Percentiles rank a stretch among this genome's conserved stretches.
phyloP scores from a whole-genome alignment of 2,329 filamentous ascomycete genomes.

The Sporothrix pallida region DNA sequence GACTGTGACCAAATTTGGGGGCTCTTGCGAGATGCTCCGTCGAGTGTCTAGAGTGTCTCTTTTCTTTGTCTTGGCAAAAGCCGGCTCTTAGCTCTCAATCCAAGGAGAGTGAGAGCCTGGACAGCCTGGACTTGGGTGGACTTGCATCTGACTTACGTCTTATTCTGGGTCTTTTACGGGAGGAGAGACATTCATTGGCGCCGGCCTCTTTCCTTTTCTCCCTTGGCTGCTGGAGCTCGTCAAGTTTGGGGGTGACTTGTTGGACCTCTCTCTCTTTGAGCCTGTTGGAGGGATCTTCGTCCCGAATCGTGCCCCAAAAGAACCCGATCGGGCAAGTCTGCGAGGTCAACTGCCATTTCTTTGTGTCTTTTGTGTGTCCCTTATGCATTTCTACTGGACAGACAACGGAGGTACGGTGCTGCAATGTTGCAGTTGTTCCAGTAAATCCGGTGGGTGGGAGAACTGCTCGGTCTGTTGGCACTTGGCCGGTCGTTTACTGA shows the following conservation, averaged over 20 bases:
- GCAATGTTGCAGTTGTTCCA: not conserved
- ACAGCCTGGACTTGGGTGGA: no score
- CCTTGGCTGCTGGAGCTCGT: not conserved
- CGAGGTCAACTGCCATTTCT: not conserved
- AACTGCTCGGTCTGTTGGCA: not conserved
- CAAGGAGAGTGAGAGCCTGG: no score
- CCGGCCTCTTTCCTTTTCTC: conserved; percentile 15
- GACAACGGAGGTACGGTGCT: not conserved
- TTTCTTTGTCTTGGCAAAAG: conserved; percentile 25
- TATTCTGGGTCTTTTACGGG: no score
- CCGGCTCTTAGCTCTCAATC: not conserved
- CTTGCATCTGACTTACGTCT: no score
- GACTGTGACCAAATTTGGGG: not conserved
- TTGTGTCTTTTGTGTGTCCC: not conserved
- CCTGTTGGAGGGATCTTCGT: not conserved
- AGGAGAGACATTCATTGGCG: not conserved
- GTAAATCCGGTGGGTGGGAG: conserved; percentile 14
- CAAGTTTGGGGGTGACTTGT: no score
- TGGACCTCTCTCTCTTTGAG: no score
- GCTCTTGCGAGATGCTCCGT: not conserved
- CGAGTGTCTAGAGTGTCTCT: not conserved
- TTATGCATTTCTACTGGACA: not conserved
- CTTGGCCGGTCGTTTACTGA: not conserved
- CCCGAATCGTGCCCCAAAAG: conserved; percentile 7
- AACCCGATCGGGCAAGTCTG: conserved; percentile 10